Evolutionary conservation across 495 filamentous ascomycete species (phyloP).

Genomic region (Podospora australis): DNA sequence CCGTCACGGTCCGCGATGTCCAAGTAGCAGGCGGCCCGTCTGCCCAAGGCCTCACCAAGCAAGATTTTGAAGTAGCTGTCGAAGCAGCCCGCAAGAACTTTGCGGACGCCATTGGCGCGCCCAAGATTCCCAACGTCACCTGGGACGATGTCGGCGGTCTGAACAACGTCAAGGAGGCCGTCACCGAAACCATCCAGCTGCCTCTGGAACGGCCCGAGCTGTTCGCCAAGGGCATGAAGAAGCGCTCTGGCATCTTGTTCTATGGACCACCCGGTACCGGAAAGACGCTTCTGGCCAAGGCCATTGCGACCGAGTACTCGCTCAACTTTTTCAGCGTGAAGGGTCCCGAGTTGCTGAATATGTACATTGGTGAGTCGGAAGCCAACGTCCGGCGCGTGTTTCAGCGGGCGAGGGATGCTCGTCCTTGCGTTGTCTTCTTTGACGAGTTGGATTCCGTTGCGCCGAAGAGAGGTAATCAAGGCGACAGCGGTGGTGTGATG

Average conservation of each 20-base stretch:
- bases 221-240: slow-evolving; percentile 98
- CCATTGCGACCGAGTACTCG: slow-evolving; percentile 96
- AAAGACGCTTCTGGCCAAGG: slow-evolving; percentile 94
- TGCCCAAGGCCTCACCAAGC: slow-evolving; percentile 69
- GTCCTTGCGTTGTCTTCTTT: slow-evolving; percentile 98
- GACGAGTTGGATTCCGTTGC: slow-evolving; percentile 97
- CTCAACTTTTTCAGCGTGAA: slow-evolving; percentile 99
- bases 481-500: slow-evolving; percentile 97
- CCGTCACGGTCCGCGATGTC: slow-evolving; percentile 69
- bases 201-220: slow-evolving; percentile 89
- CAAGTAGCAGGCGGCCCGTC: slow-evolving; percentile 82
- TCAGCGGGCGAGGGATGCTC: slow-evolving; percentile 85
- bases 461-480: slow-evolving; percentile 95
- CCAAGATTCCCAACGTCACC: slow-evolving; percentile 93
- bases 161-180: slow-evolving; percentile 86
- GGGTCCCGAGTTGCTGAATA: slow-evolving; percentile 93
- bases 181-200: slow-evolving; percentile 94
- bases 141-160: slow-evolving; percentile 97
- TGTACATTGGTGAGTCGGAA: slow-evolving; percentile 99
- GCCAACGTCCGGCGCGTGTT: slow-evolving; percentile 96
- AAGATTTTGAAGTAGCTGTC: slow-evolving; percentile 84
- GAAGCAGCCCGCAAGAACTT: slow-evolving; percentile 96
- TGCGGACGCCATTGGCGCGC: slow-evolving; percentile 91
- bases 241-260: slow-evolving; percentile 94
- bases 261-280: slow-evolving; percentile 96